Evolutionary conservation across 441 rosid species (phyloP), one percentile per base, ranked within the genome.

Genomic region (Arabidopsis hybrid): DNA sequence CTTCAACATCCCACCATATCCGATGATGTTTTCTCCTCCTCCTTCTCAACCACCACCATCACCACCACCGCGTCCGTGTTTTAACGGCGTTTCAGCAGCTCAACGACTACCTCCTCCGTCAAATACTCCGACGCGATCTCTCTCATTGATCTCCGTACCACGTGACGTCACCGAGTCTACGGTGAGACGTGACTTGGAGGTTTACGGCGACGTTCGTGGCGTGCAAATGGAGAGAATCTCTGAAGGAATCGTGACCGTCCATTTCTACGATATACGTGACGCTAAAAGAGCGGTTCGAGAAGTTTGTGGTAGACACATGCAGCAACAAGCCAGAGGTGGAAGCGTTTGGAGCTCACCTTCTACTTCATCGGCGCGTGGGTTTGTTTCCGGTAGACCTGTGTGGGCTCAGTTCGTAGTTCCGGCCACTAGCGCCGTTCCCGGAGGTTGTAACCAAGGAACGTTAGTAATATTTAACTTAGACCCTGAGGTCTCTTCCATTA

Each of bases 161-260:
- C 46, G 70, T 16, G 86, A 88, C 34, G 85, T 80, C 5, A 87
- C 88, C 34, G 97, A 92, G 91, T 29, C 88, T 39, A 45, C 55
- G 46, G 76, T 94, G 79, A 84, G 95, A 83, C 78, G 86, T 56
- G 99, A 92, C 78, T 73, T 94, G 83, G 97, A 90, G 80, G 79
- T 77, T n/a, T 94, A 84, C 73, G 99, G 99, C 1, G 91, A 88
- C 50, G 91, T 94, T n/a, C 85, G 98, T 65, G 96, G 94, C 36
- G 91, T 93, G 6, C 85, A 88, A 78, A 93, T 91, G 98, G 98
- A 94, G 67, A 84, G 91, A 53, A 78, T 84, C 26, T 26, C 68
- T 0, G 90, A 94, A 7, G 99, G 94, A 52, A 79, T 86, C 75
- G 92, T 89, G 83, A 90, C 92, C 67, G 95, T 94, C 16, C 93